Conservation (phyloP, 768 basidiomycete genomes). For the Russula olivacea region DNA sequence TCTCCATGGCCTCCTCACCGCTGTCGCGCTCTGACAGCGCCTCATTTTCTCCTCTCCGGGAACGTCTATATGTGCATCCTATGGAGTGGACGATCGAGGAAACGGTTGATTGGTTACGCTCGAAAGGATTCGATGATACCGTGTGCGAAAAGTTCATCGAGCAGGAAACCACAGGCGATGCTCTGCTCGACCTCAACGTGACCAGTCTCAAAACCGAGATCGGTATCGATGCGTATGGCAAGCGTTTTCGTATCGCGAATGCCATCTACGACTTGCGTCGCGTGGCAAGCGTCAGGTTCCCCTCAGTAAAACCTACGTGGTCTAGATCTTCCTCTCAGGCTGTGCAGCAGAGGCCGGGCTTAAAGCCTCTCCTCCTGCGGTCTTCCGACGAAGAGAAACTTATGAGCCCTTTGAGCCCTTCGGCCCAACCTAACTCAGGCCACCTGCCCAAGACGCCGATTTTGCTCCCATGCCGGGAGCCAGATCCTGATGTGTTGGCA, state of each 20-base stretch:
- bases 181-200: constrained; percentile 88
- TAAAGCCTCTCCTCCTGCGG: constrained; percentile 18
- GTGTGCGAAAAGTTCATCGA: constrained; percentile 87
- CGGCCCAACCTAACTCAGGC: constrained; percentile 20
- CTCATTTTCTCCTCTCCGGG: constrained; percentile 28
- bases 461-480: constrained; percentile 2
- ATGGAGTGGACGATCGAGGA: constrained; percentile 83
- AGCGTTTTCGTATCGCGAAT: constrained; percentile 87
- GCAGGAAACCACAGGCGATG: constrained; percentile 99
- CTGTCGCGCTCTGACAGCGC: background rate
- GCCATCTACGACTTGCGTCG: constrained; percentile 83
- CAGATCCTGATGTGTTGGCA: constrained; percentile 8
- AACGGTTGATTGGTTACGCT: constrained; percentile 81
- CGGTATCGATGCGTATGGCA: constrained; percentile 90
- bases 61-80: constrained; percentile 38
- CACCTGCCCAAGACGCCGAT: constrained; percentile 10
- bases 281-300: constrained; percentile 53
- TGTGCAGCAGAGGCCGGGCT: constrained; percentile 16
- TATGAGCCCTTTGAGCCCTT: constrained; percentile 31
- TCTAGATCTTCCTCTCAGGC: constrained; percentile 34
- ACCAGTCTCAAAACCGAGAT: constrained; percentile 89
- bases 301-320: constrained; percentile 31
- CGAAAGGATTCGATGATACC: constrained; percentile 77
- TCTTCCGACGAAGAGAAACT: constrained; percentile 27
- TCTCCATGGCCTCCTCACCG: constrained; percentile 10